These are phyloP conservation scores for Astrephomene gubernaculifera DNA, from an alignment of 139 green algal genomes.

Conservation along the genomic window DNA sequence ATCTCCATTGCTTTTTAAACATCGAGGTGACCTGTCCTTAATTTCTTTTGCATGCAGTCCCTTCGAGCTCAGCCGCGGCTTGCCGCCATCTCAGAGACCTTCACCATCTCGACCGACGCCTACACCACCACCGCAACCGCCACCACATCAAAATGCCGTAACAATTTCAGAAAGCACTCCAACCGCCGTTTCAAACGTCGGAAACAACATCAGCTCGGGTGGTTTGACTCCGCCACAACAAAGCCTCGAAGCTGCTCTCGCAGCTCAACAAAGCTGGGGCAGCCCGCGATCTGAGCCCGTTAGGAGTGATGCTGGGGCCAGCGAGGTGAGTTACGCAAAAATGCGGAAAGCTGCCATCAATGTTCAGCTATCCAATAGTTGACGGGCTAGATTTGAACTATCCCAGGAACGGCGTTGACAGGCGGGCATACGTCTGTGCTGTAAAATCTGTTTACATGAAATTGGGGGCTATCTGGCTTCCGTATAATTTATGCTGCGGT, in stretches of 20 bases:
- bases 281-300: conserved; percentile 9
- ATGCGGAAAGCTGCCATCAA: too few relatives aligned
- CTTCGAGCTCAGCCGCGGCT: neutral
- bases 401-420: neutral
- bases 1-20: too few relatives aligned
- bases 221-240: neutral
- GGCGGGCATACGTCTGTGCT: neutral
- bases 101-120: too few relatives aligned
- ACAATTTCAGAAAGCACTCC: too few relatives aligned
- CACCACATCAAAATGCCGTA: too few relatives aligned
- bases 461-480: neutral
- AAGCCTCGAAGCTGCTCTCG: neutral
- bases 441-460: neutral
- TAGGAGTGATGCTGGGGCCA: neutral
- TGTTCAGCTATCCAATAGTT: neutral
- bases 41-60: neutral
- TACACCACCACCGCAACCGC: too few relatives aligned
- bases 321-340: conserved; percentile 15
- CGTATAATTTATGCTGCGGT: neutral
- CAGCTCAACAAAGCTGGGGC: conserved; percentile 23
- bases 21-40: too few relatives aligned
- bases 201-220: neutral
- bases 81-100: neutral
- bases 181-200: neutral
- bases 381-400: neutral